These are phyloP conservation scores for Metarhizium brunneum DNA, from an alignment of 2,329 filamentous ascomycete species.

Conservation along the genomic window DNA sequence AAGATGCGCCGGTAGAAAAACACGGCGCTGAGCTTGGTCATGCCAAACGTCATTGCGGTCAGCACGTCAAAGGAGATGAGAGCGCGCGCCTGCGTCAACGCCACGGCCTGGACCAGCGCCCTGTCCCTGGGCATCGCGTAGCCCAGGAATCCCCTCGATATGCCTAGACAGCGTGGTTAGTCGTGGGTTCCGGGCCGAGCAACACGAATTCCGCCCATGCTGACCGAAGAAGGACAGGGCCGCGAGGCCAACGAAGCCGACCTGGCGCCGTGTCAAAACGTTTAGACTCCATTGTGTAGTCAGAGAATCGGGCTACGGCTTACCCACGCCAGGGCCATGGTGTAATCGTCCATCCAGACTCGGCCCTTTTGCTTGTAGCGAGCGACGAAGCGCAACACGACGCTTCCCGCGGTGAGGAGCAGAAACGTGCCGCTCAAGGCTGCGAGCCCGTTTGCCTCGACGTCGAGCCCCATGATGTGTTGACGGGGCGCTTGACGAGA, in stretches of 20 bases:
- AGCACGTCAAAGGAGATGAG: not conserved
- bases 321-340: not conserved
- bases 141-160: no score
- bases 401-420: not conserved
- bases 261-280: not conserved
- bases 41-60: not conserved
- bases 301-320: not conserved
- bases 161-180: no score
- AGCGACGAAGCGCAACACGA: not conserved
- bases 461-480: not conserved
- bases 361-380: not conserved
- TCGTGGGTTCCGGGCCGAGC: no score
- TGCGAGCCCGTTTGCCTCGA: not conserved
- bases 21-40: not conserved
- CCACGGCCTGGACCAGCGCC: no score
- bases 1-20: not conserved
- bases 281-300: no score
- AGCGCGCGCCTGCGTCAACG: not conserved
- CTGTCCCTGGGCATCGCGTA: no score
- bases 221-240: not conserved
- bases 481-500: not conserved
- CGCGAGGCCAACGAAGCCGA: not conserved
- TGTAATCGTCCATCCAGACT: not conserved
- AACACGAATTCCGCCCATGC: not conserved
- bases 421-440: not conserved